These are phyloP conservation scores for Corchorus capsularis DNA, from an alignment of 345 rosid species.

Conservation along the genomic window DNA sequence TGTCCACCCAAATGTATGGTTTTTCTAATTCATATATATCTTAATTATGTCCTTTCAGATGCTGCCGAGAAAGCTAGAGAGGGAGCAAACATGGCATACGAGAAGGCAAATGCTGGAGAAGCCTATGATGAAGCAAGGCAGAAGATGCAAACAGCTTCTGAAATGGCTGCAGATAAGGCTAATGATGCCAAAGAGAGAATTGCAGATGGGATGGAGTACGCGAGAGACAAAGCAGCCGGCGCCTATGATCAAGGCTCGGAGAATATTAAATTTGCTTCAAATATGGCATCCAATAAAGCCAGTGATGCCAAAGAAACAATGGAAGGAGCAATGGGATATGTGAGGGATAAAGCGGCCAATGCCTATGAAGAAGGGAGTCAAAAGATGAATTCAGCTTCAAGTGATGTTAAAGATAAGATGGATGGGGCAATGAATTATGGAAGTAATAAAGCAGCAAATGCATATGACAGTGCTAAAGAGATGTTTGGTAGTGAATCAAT, in stretches of 20 bases:
- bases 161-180: constrained; percentile 21
- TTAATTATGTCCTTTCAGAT: constrained; percentile 21
- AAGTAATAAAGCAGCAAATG: constrained; percentile 22
- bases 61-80: constrained; percentile 36
- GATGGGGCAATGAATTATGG: neutral
- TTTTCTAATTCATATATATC: neutral
- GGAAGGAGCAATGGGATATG: constrained; percentile 10
- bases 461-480: neutral
- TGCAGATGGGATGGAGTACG: constrained; percentile 26
- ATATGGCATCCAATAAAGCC: constrained; percentile 12
- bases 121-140: constrained; percentile 23
- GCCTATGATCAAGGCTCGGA: constrained; percentile 22
- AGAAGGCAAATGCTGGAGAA: constrained; percentile 27
- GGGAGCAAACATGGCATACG: constrained; percentile 27
- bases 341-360: neutral
- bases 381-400: neutral
- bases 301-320: constrained; percentile 10
- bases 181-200: constrained; percentile 26
- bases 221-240: constrained; percentile 26
- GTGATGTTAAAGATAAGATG: neutral
- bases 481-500: constrained; percentile 6
- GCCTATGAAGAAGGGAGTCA: neutral
- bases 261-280: constrained; percentile 6
- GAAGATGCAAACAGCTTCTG: neutral
- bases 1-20: neutral